phyloP scores from a whole-genome alignment of 768 basidiomycete species.

The Termitomyces sp. region DNA sequence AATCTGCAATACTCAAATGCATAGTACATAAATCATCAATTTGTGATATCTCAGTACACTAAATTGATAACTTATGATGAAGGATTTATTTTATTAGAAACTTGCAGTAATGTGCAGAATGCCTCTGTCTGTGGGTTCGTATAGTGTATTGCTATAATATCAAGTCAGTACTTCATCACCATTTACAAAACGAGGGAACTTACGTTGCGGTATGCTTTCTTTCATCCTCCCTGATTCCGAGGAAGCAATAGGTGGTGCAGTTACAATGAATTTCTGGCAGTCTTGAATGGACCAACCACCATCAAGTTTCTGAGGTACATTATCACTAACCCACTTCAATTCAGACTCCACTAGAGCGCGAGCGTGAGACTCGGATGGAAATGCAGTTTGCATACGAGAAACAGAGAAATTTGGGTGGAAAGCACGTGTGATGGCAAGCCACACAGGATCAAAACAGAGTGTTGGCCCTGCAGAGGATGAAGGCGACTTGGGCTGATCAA shows the following conservation, averaged over 20 bases:
- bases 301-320: slow-evolving; percentile 36
- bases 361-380: slow-evolving; percentile 54
- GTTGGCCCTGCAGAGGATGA: slow-evolving; percentile 17
- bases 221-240: slow-evolving; percentile 11
- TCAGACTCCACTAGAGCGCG: slow-evolving; percentile 52
- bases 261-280: slow-evolving; percentile 63
- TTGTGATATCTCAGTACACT: no score
- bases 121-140: slow-evolving; percentile 88
- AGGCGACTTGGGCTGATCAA: slow-evolving; percentile 6
- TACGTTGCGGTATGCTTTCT: slow-evolving; percentile 25
- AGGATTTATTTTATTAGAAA: slow-evolving; percentile 60
- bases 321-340: slow-evolving; percentile 59
- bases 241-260: slow-evolving; percentile 46
- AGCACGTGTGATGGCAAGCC: slow-evolving; percentile 90
- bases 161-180: background rate
- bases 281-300: slow-evolving; percentile 38
- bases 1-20: no score
- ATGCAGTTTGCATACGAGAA: slow-evolving; percentile 37
- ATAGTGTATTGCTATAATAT: slow-evolving; percentile 59
- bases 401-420: slow-evolving; percentile 76
- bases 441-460: slow-evolving; percentile 79
- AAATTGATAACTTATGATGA: no score
- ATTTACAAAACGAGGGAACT: slow-evolving; percentile 26
- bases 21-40: no score
- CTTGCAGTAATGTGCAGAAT: slow-evolving; percentile 72